Conservation (phyloP, 306 rosid species). For the Morella rubra region DNA sequence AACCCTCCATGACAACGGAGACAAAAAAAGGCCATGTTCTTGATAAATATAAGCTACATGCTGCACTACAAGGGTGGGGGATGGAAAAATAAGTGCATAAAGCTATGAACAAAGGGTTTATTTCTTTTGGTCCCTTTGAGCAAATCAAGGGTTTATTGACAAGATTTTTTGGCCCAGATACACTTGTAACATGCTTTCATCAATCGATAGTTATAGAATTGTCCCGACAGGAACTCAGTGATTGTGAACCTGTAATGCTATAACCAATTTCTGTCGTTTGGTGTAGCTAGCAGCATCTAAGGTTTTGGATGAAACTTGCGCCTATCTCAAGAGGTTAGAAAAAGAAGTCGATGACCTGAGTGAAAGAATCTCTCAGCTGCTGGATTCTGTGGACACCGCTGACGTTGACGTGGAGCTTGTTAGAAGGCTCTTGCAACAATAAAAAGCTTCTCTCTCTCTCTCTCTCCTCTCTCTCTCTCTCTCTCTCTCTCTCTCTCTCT, state of each 20-base stretch:
- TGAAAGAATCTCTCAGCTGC: slow-evolving; percentile 34
- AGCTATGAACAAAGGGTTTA: too few species aligned
- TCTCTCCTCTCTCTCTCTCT: neutral
- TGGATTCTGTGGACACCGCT: slow-evolving; percentile 33
- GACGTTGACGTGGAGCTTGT: slow-evolving; percentile 28
- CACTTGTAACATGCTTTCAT: neutral
- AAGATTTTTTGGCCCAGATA: neutral
- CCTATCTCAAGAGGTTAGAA: slow-evolving; percentile 40
- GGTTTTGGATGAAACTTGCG: slow-evolving; percentile 42
- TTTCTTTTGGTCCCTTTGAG: too few species aligned
- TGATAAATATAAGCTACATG: too few species aligned
- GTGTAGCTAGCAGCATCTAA: slow-evolving; percentile 28
- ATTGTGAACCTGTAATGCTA: neutral
- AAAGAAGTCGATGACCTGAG: slow-evolving; percentile 42
- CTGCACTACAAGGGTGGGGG: too few species aligned
- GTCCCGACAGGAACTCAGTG: neutral
- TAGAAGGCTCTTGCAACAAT: slow-evolving; percentile 18
- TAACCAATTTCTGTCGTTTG: neutral
- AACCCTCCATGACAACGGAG: too few species aligned
- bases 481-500: too few species aligned
- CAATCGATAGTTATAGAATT: neutral
- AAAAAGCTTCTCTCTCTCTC: slow-evolving; percentile 10
- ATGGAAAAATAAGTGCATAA: too few species aligned
- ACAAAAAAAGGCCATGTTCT: too few species aligned
- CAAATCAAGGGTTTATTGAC: neutral